Evolutionary conservation across 2,329 filamentous ascomycete genomes (phyloP).

Genomic region (Venturia asperata): DNA sequence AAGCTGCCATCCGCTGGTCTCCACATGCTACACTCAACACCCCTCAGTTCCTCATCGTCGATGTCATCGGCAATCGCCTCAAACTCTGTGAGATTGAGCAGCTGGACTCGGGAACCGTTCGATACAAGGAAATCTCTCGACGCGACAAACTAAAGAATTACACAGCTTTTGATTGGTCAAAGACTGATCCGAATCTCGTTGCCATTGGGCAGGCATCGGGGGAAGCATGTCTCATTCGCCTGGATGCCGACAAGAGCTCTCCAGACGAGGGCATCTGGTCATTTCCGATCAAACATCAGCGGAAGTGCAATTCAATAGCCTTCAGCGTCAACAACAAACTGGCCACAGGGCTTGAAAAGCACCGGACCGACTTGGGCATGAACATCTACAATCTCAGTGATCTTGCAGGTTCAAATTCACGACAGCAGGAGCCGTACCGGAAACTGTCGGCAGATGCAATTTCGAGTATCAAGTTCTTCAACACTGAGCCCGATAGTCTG

Average conservation of each 20-base stretch:
- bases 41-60: slow-evolving; percentile 55
- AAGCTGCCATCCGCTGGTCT: slow-evolving; percentile 58
- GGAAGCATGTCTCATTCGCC: slow-evolving; percentile 64
- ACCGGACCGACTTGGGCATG: slow-evolving; percentile 72
- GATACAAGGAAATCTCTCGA: slow-evolving; percentile 47
- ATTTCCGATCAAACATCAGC: slow-evolving; percentile 65
- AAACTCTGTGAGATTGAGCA: slow-evolving; percentile 47
- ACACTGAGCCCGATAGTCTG: slow-evolving; percentile 66
- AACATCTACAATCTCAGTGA: slow-evolving; percentile 74
- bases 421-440: slow-evolving; percentile 43
- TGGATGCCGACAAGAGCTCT: slow-evolving; percentile 54
- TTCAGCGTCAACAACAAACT: slow-evolving; percentile 66
- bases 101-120: slow-evolving; percentile 34
- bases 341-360: slow-evolving; percentile 72
- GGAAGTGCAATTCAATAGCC: slow-evolving; percentile 73
- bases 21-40: slow-evolving; percentile 45
- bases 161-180: slow-evolving; percentile 60
- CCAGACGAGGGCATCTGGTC: slow-evolving; percentile 46
- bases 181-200: slow-evolving; percentile 56
- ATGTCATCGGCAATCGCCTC: slow-evolving; percentile 53
- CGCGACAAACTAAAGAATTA: slow-evolving; percentile 53
- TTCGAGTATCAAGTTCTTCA: slow-evolving; percentile 75
- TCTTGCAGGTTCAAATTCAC: slow-evolving; percentile 45
- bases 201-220: slow-evolving; percentile 70
- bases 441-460: slow-evolving; percentile 63